These are phyloP conservation scores for Quercus tomentella DNA, from an alignment of 331 rosid species.

Conservation along the genomic window DNA sequence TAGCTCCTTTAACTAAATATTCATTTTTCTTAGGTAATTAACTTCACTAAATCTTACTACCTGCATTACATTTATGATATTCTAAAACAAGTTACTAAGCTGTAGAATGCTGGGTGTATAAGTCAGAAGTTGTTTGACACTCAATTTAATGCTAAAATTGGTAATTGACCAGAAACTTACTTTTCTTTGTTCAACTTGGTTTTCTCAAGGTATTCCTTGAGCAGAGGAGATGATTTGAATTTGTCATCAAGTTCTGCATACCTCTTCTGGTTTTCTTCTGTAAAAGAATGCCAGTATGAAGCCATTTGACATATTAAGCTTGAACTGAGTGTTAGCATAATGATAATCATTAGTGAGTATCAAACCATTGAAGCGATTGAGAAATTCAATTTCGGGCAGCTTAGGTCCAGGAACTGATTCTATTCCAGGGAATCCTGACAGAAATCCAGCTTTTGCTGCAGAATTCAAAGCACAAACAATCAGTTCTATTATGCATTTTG, in stretches of 20 bases:
- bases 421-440: constrained; percentile 79
- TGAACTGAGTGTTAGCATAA: constrained; percentile 6
- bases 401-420: constrained; percentile 91
- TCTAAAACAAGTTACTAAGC: background rate
- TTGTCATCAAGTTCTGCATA: constrained; percentile 80
- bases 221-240: constrained; percentile 64
- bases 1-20: background rate
- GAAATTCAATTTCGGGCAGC: constrained; percentile 81
- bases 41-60: background rate
- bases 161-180: constrained; percentile 28
- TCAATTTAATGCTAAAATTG: background rate
- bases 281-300: constrained; percentile 6
- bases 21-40: too few relatives aligned
- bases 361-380: constrained; percentile 63
- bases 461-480: background rate
- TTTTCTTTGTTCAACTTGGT: constrained; percentile 84
- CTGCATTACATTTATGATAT: background rate
- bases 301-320: constrained; percentile 11
- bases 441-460: constrained; percentile 82
- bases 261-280: constrained; percentile 91
- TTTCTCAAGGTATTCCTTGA: constrained; percentile 67
- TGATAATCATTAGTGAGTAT: background rate
- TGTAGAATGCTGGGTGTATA: background rate
- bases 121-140: background rate
- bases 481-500: background rate